Percentiles rank a stretch among this genome's conserved stretches.
These are phyloP conservation scores for Sporothrix pseudoabietina DNA, from an alignment of 2,329 filamentous ascomycete species.

Conservation along the genomic window DNA sequence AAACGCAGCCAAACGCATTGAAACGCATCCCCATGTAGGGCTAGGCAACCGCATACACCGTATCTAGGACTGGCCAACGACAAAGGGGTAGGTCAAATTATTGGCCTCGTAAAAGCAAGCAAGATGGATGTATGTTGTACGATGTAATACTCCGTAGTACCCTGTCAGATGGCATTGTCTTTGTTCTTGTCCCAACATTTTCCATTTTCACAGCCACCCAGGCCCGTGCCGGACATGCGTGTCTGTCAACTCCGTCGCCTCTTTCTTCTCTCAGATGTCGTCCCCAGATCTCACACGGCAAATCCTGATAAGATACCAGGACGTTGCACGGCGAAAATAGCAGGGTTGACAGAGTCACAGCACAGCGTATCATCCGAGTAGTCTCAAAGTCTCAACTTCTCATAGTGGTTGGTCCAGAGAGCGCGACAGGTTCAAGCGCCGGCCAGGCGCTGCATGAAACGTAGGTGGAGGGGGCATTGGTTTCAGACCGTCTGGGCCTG, in stretches of 20 bases:
- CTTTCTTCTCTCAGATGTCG: not conserved
- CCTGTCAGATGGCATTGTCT: not conserved
- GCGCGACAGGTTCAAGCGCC: not conserved
- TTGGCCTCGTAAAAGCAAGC: not conserved
- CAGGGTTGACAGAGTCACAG: not conserved
- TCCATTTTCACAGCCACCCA: slow-evolving; percentile 16
- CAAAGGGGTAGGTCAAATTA: not conserved
- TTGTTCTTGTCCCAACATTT: not conserved
- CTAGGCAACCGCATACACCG: not conserved
- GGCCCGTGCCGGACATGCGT: not conserved
- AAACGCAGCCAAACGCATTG: not conserved
- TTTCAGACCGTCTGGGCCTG: slow-evolving; percentile 26
- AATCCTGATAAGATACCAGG: not conserved
- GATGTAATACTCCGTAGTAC: not conserved
- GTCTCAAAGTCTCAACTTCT: not conserved
- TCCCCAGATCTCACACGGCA: slow-evolving; percentile 1
- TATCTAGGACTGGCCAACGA: not conserved
- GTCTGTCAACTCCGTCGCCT: not conserved
- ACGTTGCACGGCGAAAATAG: not conserved
- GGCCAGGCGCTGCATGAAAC: slow-evolving; percentile 26
- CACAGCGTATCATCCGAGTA: not conserved
- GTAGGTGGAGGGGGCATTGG: slow-evolving; percentile 12
- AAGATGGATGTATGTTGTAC: not conserved
- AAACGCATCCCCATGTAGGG: not conserved
- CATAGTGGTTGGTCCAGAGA: not conserved